Evolutionary conservation across 2,329 filamentous ascomycete genomes (phyloP).

Genomic region (Pseudocercospora fuligena): DNA sequence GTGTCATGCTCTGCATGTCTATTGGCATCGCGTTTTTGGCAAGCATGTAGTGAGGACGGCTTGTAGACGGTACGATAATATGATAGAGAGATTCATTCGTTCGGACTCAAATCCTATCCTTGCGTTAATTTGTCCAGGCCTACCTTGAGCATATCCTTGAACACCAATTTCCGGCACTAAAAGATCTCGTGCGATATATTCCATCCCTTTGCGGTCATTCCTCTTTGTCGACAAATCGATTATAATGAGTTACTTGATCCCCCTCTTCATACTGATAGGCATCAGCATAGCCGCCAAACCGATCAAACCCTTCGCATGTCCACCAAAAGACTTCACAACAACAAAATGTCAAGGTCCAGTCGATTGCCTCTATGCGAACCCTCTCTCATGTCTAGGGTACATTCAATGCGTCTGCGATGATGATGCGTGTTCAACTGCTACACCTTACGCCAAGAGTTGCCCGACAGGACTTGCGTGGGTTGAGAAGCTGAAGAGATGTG

Average conservation of each 20-base stretch:
- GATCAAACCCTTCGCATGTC: neutral
- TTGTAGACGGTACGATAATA: too few species aligned
- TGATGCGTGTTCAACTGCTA: neutral
- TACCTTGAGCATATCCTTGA: too few species aligned
- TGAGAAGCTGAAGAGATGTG: conserved; percentile 4
- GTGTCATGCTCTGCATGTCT: neutral
- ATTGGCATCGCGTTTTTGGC: neutral
- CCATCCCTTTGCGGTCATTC: too few species aligned
- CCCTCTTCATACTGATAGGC: neutral
- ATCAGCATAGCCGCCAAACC: neutral
- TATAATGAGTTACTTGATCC: neutral
- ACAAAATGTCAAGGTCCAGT: neutral
- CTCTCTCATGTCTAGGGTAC: neutral
- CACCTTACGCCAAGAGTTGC: neutral
- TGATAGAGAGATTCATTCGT: too few species aligned
- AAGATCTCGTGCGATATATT: too few species aligned
- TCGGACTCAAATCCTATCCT: too few species aligned
- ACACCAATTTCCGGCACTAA: too few species aligned
- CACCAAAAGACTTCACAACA: neutral
- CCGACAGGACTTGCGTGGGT: neutral
- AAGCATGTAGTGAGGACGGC: neutral
- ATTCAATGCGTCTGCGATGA: neutral
- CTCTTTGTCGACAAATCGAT: too few species aligned
- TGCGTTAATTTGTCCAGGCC: too few species aligned
- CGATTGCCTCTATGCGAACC: conserved; percentile 9